Evolutionary conservation across 2,329 filamentous ascomycete species (phyloP).

Genomic region (Colletotrichum karsti): DNA sequence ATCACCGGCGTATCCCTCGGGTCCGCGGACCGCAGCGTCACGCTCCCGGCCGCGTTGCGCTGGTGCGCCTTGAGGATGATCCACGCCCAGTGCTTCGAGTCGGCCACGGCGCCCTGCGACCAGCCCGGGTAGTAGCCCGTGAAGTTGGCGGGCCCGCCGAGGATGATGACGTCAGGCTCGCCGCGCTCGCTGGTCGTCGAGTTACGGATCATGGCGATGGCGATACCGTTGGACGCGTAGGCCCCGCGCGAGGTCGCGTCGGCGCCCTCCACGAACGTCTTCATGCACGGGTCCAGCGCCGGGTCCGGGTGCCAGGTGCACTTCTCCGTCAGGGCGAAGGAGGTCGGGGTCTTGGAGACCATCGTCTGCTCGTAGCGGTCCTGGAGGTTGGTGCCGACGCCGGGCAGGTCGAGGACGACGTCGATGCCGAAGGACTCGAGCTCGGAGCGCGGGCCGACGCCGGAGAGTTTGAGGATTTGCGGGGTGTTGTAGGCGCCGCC

Average conservation of each 20-base stretch:
- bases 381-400: not conserved
- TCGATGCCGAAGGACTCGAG: not conserved
- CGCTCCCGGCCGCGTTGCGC: not conserved
- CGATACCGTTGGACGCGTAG: not conserved
- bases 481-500: not conserved
- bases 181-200: not conserved
- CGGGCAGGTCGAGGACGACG: not conserved
- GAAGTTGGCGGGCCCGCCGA: not conserved
- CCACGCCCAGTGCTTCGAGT: not conserved
- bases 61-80: not conserved
- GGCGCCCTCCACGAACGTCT: not conserved
- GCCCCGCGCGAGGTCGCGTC: not conserved
- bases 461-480: not conserved
- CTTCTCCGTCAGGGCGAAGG: not conserved
- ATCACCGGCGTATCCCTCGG: not conserved
- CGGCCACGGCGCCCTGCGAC: not conserved
- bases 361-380: not conserved
- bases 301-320: not conserved
- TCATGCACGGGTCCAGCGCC: not conserved
- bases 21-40: not conserved
- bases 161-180: not conserved
- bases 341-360: not conserved
- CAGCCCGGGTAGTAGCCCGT: not conserved
- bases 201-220: not conserved
- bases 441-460: not conserved